These are phyloP conservation scores for Colletotrichum sansevieriae DNA, from an alignment of 2,329 filamentous ascomycete genomes.

Conservation along the genomic window DNA sequence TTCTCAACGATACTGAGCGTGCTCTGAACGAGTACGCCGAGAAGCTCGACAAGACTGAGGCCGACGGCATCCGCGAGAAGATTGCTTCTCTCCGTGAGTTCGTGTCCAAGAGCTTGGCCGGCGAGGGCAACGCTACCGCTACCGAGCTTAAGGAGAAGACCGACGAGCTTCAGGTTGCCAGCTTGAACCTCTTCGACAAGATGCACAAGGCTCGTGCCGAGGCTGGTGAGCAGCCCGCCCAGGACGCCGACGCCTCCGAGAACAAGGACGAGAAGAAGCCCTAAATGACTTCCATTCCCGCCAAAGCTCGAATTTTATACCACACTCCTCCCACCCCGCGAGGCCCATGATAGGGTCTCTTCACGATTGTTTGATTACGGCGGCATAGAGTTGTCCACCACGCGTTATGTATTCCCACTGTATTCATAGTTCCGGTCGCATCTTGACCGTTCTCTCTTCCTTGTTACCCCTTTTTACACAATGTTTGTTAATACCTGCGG, in stretches of 20 bases:
- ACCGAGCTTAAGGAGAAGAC: conserved; percentile 99
- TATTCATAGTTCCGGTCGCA: conserved; percentile 62
- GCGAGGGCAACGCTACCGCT: conserved; percentile 86
- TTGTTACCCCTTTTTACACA: conserved; percentile 55
- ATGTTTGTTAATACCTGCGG: conserved; percentile 61
- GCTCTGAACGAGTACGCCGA: conserved; percentile 97
- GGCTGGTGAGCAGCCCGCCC: conserved; percentile 67
- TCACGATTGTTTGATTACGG: conserved; percentile 49
- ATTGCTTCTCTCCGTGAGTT: conserved; percentile 87
- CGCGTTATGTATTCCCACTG: conserved; percentile 60
- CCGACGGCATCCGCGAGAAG: conserved; percentile 94
- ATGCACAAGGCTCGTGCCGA: conserved; percentile 96
- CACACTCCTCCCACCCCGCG: neutral
- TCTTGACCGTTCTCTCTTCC: conserved; percentile 47
- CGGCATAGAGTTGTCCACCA: conserved; percentile 51
- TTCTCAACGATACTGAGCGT: conserved; percentile 98
- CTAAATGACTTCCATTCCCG: conserved; percentile 56
- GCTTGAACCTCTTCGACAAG: conserved; percentile 98
- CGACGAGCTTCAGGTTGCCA: conserved; percentile 95
- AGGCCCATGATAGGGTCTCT: conserved; percentile 4
- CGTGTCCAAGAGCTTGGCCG: conserved; percentile 93
- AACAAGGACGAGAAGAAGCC: conserved; percentile 83
- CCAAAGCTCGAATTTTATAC: conserved; percentile 37
- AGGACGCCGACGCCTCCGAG: conserved; percentile 68
- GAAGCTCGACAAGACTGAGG: conserved; percentile 96